phyloP scores from a whole-genome alignment of 352 stramenopile genomes.

The Phytophthora cryptogea region DNA sequence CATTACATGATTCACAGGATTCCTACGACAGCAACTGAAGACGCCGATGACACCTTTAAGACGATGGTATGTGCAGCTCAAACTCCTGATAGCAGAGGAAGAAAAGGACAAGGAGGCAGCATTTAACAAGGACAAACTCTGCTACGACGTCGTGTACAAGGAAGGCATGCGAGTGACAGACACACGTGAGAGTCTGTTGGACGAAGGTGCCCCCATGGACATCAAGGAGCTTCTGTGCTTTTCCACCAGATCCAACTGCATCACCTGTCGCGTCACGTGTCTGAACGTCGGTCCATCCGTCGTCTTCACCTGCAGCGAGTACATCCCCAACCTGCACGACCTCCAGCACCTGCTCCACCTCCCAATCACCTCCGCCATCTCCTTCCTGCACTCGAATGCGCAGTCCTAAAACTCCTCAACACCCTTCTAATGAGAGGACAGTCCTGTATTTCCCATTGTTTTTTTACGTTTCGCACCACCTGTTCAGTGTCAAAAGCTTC shows the following conservation, averaged over 20 bases:
- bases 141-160: slow-evolving; percentile 57
- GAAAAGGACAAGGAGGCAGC: slow-evolving; percentile 4
- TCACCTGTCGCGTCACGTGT: slow-evolving; percentile 45
- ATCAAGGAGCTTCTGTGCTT: slow-evolving; percentile 55
- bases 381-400: slow-evolving; percentile 11
- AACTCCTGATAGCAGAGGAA: slow-evolving; percentile 35
- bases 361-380: slow-evolving; percentile 6
- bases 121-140: slow-evolving; percentile 31
- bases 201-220: slow-evolving; percentile 14
- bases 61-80: slow-evolving; percentile 48
- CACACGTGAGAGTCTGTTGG: slow-evolving; percentile 35
- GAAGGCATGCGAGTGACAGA: slow-evolving; percentile 32
- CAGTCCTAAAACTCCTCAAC: background rate
- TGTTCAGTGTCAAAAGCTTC: slow-evolving; percentile 20
- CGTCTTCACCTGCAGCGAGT: slow-evolving; percentile 33
- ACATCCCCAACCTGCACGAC: slow-evolving; percentile 32
- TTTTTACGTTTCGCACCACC: slow-evolving; percentile 69
- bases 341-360: slow-evolving; percentile 16
- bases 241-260: slow-evolving; percentile 40
- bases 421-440: slow-evolving; percentile 31
- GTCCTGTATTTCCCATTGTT: slow-evolving; percentile 65
- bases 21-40: slow-evolving; percentile 43
- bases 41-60: slow-evolving; percentile 35
- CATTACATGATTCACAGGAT: slow-evolving; percentile 39
- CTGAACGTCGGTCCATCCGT: slow-evolving; percentile 10